These are phyloP conservation scores for Roridomyces roridus DNA, from an alignment of 768 basidiomycete genomes.

Conservation along the genomic window DNA sequence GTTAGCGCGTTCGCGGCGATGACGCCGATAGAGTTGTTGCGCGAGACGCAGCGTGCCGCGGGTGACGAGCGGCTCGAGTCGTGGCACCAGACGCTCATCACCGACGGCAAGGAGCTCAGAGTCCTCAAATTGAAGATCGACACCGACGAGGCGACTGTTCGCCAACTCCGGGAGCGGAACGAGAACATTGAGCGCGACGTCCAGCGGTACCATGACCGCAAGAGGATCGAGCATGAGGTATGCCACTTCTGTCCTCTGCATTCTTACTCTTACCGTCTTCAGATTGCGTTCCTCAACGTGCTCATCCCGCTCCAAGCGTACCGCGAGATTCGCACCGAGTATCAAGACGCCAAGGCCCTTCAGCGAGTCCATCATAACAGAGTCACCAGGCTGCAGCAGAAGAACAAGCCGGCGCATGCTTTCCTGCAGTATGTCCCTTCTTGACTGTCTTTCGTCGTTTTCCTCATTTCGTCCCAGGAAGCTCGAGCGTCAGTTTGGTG, in stretches of 20 bases:
- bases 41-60: conserved; percentile 90
- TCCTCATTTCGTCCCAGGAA: conserved; percentile 42
- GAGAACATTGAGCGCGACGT: conserved; percentile 83
- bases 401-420: conserved; percentile 70
- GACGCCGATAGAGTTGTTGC: conserved; percentile 79
- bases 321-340: conserved; percentile 58
- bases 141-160: conserved; percentile 59
- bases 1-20: conserved; percentile 87
- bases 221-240: conserved; percentile 71
- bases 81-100: conserved; percentile 86
- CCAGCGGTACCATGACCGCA: conserved; percentile 74
- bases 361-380: conserved; percentile 57
- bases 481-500: conserved; percentile 50
- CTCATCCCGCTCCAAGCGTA: conserved; percentile 77
- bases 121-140: conserved; percentile 56
- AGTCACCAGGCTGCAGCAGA: conserved; percentile 58
- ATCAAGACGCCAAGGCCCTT: conserved; percentile 51
- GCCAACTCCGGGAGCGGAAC: conserved; percentile 73
- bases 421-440: conserved; percentile 49
- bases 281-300: conserved; percentile 72
- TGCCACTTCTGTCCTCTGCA: conserved; percentile 10
- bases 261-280: neutral
- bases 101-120: conserved; percentile 66
- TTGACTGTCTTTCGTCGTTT: neutral
- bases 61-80: conserved; percentile 76